These are phyloP conservation scores for Hirsutella thompsonii DNA, from an alignment of 2,329 filamentous ascomycete species.

Conservation along the genomic window DNA sequence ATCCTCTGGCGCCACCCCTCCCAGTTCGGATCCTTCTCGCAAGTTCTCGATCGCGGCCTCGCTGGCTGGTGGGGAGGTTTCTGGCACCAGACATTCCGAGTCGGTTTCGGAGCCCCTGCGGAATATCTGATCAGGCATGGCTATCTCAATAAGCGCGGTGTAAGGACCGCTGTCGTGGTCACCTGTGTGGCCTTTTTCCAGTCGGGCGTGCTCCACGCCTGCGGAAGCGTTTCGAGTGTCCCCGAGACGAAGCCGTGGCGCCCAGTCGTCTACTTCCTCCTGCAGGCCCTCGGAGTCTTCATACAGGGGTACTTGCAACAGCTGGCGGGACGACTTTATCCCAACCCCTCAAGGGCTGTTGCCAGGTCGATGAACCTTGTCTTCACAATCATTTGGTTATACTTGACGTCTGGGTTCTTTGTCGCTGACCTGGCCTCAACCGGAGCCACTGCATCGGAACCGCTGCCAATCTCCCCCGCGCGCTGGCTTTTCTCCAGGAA, in stretches of 20 bases:
- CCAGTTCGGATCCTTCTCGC: conserved; percentile 38
- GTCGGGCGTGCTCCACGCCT: conserved; percentile 57
- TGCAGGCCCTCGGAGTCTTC: conserved; percentile 54
- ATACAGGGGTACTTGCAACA: conserved; percentile 35
- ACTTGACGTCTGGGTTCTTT: conserved; percentile 50
- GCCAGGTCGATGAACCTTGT: conserved; percentile 44
- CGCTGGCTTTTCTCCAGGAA: conserved; percentile 52
- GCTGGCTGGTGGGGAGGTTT: conserved; percentile 71
- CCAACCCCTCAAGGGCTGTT: conserved; percentile 28
- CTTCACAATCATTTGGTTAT: conserved; percentile 55
- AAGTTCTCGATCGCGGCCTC: conserved; percentile 56
- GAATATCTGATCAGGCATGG: conserved; percentile 29
- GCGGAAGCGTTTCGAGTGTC: conserved; percentile 56
- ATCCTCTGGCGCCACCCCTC: conserved; percentile 41
- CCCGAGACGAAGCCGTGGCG: conserved; percentile 35
- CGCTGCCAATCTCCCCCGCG: conserved; percentile 63
- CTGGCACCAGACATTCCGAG: conserved; percentile 88
- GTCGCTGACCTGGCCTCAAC: conserved; percentile 62
- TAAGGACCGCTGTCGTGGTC: conserved; percentile 11
- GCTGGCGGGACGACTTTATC: conserved; percentile 18
- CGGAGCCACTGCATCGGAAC: conserved; percentile 72
- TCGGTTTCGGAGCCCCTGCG: conserved; percentile 52
- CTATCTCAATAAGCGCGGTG: conserved; percentile 21
- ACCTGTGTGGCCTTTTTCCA: conserved; percentile 40
- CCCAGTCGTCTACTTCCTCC: conserved; percentile 56